phyloP scores from a whole-genome alignment of 2,329 filamentous ascomycete species.

The Fusarium sp. region DNA sequence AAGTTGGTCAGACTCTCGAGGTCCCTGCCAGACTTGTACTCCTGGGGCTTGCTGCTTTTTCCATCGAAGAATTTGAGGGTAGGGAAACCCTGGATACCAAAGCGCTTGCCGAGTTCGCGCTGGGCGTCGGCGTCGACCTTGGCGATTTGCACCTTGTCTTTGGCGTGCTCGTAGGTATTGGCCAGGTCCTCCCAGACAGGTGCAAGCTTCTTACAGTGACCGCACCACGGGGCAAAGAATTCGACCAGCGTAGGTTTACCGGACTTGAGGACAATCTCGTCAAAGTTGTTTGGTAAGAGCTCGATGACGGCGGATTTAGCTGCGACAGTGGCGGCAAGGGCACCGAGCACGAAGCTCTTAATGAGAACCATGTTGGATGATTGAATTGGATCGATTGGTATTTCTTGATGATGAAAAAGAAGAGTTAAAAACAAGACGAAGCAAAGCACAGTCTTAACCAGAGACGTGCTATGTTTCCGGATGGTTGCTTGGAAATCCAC shows the following conservation, averaged over 20 bases:
- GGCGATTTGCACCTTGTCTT: slow-evolving; percentile 83
- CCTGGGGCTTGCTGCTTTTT: slow-evolving; percentile 85
- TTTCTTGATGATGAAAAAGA: neutral
- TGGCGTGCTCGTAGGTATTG: slow-evolving; percentile 76
- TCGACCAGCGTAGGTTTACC: slow-evolving; percentile 97
- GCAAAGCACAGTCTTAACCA: slow-evolving; percentile 27
- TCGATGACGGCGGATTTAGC: slow-evolving; percentile 90
- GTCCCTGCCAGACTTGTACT: slow-evolving; percentile 90
- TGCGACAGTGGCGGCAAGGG: slow-evolving; percentile 67
- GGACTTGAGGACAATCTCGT: slow-evolving; percentile 87
- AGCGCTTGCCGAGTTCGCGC: slow-evolving; percentile 85
- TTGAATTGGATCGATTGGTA: slow-evolving; percentile 15
- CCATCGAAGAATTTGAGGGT: slow-evolving; percentile 99
- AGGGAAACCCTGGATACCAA: slow-evolving; percentile 93
- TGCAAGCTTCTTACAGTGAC: slow-evolving; percentile 98
- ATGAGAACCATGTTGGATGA: slow-evolving; percentile 65
- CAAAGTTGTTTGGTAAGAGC: slow-evolving; percentile 91
- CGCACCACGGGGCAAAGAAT: slow-evolving; percentile 99
- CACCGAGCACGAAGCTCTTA: slow-evolving; percentile 71
- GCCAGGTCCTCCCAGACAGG: slow-evolving; percentile 95
- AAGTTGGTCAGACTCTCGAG: slow-evolving; percentile 86
- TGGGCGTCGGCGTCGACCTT: slow-evolving; percentile 97
- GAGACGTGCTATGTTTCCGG: slow-evolving; percentile 28
- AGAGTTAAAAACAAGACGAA: neutral
- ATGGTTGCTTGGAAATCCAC: slow-evolving; percentile 47